Evolutionary conservation across 352 stramenopile genomes (phyloP).

Genomic region (Phytophthora megakarya): DNA sequence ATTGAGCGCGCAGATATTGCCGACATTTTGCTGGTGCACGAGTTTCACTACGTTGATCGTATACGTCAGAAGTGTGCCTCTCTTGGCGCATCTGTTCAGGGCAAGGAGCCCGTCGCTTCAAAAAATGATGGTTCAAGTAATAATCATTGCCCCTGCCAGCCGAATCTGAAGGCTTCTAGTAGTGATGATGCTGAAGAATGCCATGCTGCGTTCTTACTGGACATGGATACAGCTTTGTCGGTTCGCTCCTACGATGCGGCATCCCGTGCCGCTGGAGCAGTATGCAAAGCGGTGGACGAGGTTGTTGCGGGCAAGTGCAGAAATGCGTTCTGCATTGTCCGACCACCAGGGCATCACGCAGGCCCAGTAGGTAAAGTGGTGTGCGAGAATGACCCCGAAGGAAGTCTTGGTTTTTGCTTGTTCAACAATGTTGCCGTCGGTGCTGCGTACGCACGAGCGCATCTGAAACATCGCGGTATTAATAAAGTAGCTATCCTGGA

Average conservation of each 20-base stretch:
- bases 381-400: constrained; percentile 91
- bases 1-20: constrained; percentile 76
- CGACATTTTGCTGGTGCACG: constrained; percentile 91
- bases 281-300: constrained; percentile 86
- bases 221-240: constrained; percentile 85
- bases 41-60: constrained; percentile 88
- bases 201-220: constrained; percentile 52
- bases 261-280: constrained; percentile 76
- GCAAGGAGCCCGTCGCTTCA: constrained; percentile 21
- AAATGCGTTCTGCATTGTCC: constrained; percentile 97
- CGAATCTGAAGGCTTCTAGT: background rate
- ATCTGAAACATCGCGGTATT: constrained; percentile 92
- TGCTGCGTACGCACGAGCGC: constrained; percentile 93
- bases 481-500: constrained; percentile 96
- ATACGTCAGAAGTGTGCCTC: constrained; percentile 52
- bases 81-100: constrained; percentile 32
- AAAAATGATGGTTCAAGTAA: constrained; percentile 19
- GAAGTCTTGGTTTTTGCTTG: constrained; percentile 95
- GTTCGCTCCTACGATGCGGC: constrained; percentile 77
- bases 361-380: constrained; percentile 94
- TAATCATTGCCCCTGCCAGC: constrained; percentile 10
- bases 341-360: constrained; percentile 97
- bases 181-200: constrained; percentile 41
- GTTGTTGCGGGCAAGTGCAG: constrained; percentile 87
- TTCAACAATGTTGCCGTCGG: constrained; percentile 99